phyloP scores from a whole-genome alignment of 2,329 filamentous ascomycete species.

The Coniella lustricola region DNA sequence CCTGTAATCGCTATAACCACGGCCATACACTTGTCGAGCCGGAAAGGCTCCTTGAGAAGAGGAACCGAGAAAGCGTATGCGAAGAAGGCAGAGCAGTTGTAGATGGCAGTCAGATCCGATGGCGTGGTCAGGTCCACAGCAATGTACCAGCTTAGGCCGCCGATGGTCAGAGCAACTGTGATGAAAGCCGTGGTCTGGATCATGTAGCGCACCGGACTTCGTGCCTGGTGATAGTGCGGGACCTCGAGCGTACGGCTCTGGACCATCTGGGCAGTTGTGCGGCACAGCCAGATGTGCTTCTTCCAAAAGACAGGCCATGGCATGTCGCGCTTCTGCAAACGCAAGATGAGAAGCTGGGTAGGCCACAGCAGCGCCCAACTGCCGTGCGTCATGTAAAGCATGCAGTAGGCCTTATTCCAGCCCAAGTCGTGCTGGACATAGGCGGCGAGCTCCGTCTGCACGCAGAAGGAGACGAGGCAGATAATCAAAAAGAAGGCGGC shows the following conservation, averaged over 20 bases:
- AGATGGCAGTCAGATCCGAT: slow-evolving; percentile 92
- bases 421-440: slow-evolving; percentile 88
- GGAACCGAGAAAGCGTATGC: slow-evolving; percentile 96
- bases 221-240: slow-evolving; percentile 33
- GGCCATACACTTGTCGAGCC: slow-evolving; percentile 76
- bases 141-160: slow-evolving; percentile 90
- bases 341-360: slow-evolving; percentile 69
- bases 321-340: slow-evolving; percentile 68
- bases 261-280: slow-evolving; percentile 69
- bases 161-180: slow-evolving; percentile 79
- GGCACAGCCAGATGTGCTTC: slow-evolving; percentile 42
- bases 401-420: slow-evolving; percentile 99
- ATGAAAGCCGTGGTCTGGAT: slow-evolving; percentile 71
- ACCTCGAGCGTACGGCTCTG: slow-evolving; percentile 69
- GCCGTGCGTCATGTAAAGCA: slow-evolving; percentile 96
- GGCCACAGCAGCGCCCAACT: slow-evolving; percentile 92
- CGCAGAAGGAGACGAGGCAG: slow-evolving; percentile 78
- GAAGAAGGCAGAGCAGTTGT: slow-evolving; percentile 99
- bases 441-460: slow-evolving; percentile 92
- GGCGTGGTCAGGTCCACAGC: slow-evolving; percentile 90
- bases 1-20: slow-evolving; percentile 82
- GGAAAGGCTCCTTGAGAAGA: slow-evolving; percentile 75
- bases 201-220: slow-evolving; percentile 59
- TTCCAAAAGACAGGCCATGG: slow-evolving; percentile 86
- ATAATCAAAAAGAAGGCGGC: slow-evolving; percentile 77